A percentile compares a stretch with the other conserved stretches of the same genome.
Conservation (phyloP, 345 rosid genomes). For the Clarkia xantiana region DNA sequence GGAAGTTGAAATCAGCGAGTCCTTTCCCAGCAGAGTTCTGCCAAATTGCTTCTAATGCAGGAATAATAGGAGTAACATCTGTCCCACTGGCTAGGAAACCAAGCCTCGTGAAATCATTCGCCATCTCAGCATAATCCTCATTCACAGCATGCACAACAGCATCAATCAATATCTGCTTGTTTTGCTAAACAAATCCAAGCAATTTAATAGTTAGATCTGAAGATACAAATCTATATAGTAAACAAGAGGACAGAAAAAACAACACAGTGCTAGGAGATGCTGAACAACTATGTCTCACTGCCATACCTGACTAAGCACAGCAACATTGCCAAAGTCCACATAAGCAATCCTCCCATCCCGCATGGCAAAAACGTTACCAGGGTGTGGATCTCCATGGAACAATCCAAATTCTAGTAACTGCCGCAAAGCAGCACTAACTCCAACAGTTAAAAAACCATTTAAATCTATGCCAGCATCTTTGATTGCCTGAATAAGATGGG, state of each 20-base stretch:
- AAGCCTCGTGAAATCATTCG: slow-evolving; percentile 97
- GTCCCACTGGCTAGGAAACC: slow-evolving; percentile 95
- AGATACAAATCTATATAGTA: too few species aligned
- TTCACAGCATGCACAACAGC: slow-evolving; percentile 98
- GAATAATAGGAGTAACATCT: slow-evolving; percentile 89
- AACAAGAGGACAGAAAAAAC: too few species aligned
- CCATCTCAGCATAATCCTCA: slow-evolving; percentile 96
- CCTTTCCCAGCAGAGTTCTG: slow-evolving; percentile 91
- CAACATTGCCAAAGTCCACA: slow-evolving; percentile 98
- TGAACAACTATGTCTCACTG: not conserved
- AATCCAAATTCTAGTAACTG: slow-evolving; percentile 90
- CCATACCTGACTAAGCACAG: slow-evolving; percentile 88
- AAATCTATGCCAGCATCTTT: slow-evolving; percentile 81
- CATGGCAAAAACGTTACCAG: slow-evolving; percentile 98
- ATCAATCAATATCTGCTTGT: slow-evolving; percentile 90
- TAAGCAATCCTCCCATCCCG: slow-evolving; percentile 95
- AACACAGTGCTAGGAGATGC: too few species aligned
- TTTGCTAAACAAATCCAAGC: slow-evolving; percentile 42
- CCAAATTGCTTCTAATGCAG: slow-evolving; percentile 97
- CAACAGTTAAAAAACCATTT: slow-evolving; percentile 81
- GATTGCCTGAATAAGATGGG: slow-evolving; percentile 47
- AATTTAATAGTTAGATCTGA: too few species aligned
- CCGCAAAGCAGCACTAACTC: slow-evolving; percentile 93
- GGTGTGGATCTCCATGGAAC: slow-evolving; percentile 98
- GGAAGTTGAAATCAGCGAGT: slow-evolving; percentile 85